Conservation (phyloP, 768 basidiomycete genomes). For the Paxillus involutus region DNA sequence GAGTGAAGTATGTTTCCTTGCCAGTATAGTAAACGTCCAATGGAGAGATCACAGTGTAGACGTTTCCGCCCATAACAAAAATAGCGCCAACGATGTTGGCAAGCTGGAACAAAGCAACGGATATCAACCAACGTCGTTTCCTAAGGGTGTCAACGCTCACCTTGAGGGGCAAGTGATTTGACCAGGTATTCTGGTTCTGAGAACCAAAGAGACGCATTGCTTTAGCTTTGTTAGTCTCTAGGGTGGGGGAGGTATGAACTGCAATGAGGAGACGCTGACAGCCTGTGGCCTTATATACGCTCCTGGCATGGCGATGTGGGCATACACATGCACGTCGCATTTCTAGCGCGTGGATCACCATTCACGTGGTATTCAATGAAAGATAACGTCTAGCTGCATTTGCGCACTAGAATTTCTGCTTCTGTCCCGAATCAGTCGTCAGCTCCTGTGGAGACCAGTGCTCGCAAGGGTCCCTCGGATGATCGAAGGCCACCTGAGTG, state of each 20-base stretch:
- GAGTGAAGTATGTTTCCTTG: conserved; percentile 69
- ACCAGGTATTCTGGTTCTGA: conserved; percentile 37
- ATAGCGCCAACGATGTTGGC: conserved; percentile 57
- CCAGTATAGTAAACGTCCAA: conserved; percentile 45
- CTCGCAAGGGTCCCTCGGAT: neutral
- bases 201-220: conserved; percentile 24
- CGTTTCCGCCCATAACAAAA: conserved; percentile 58
- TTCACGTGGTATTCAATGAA: conserved; percentile 23
- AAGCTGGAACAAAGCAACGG: conserved; percentile 30
- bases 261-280: conserved; percentile 10
- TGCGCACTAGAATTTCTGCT: neutral
- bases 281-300: conserved; percentile 26
- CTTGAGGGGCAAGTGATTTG: conserved; percentile 54
- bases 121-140: conserved; percentile 3
- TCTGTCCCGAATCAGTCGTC: neutral
- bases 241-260: conserved; percentile 4
- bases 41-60: conserved; percentile 59
- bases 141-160: conserved; percentile 27
- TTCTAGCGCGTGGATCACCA: conserved; percentile 20
- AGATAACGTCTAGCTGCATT: neutral
- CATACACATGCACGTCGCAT: conserved; percentile 26
- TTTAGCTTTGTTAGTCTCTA: neutral
- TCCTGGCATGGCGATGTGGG: conserved; percentile 11
- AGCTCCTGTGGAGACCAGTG: neutral
- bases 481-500: neutral